Percentiles rank a stretch among this genome's conserved stretches.
These are phyloP conservation scores for Gliomastix tumulicola DNA, from an alignment of 2,329 filamentous ascomycete genomes.

Conservation along the genomic window DNA sequence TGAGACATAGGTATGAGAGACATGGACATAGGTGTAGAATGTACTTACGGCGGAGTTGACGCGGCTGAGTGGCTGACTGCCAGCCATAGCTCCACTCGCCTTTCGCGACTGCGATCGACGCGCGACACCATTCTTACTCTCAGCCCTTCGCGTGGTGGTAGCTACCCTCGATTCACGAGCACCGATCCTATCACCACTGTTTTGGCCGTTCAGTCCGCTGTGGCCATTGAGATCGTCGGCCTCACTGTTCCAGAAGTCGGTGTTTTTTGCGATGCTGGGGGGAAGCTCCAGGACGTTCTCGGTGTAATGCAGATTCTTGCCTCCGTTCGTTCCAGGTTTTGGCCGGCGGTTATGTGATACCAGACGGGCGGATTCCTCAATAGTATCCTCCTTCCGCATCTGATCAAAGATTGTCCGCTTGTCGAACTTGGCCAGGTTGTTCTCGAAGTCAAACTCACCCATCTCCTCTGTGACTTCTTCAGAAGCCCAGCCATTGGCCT, in stretches of 20 bases:
- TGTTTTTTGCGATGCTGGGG: slow-evolving; percentile 26
- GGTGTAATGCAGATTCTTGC: slow-evolving; percentile 85
- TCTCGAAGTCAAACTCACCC: slow-evolving; percentile 90
- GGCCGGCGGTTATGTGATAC: slow-evolving; percentile 76
- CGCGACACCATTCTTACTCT: slow-evolving; percentile 41
- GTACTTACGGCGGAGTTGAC: slow-evolving; percentile 40
- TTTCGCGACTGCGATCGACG: slow-evolving; percentile 52
- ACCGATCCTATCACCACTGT: slow-evolving; percentile 33
- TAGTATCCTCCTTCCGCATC: slow-evolving; percentile 79
- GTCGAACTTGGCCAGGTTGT: slow-evolving; percentile 88
- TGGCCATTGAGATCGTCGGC: slow-evolving; percentile 45
- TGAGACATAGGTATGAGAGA: no score
- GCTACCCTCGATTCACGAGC: slow-evolving; percentile 44
- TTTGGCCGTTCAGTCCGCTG: slow-evolving; percentile 34
- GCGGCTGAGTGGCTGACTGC: slow-evolving; percentile 33
- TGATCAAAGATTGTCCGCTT: slow-evolving; percentile 88
- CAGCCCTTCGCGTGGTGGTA: slow-evolving; percentile 40
- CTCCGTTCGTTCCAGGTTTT: slow-evolving; percentile 65
- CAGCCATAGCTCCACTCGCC: slow-evolving; percentile 28
- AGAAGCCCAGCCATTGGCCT: slow-evolving; percentile 84
- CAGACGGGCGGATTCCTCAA: slow-evolving; percentile 84
- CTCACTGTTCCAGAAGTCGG: slow-evolving; percentile 68
- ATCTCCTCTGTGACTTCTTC: slow-evolving; percentile 94
- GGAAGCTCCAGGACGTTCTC: slow-evolving; percentile 80
- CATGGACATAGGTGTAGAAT: no score